These are phyloP conservation scores for Kingdonia uniflora DNA, from an alignment of 164 flowering plant species.

Conservation along the genomic window DNA sequence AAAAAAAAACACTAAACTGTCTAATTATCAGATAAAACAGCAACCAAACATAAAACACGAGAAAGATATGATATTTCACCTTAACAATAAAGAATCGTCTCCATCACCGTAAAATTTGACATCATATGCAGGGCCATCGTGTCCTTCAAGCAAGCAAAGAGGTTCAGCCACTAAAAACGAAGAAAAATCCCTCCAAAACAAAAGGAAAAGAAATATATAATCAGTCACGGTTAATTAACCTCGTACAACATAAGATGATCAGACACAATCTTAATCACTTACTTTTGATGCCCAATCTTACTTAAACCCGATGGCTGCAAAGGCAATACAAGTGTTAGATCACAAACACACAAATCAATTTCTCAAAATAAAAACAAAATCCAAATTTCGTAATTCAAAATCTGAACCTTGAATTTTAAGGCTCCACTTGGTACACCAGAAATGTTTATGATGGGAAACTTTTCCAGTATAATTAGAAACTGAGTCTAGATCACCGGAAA, in stretches of 20 bases:
- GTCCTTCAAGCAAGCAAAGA: conserved; percentile 44
- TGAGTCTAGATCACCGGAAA: no score
- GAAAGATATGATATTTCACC: conserved; percentile 9
- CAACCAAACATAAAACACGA: no score
- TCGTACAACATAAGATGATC: not conserved
- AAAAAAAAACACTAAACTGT: no score
- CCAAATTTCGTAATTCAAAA: not conserved
- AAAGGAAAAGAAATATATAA: not conserved
- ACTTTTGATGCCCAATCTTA: conserved; percentile 30
- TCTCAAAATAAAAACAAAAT: not conserved
- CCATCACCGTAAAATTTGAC: conserved; percentile 68
- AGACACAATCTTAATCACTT: conserved; percentile 14
- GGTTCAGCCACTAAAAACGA: conserved; percentile 54
- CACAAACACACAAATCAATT: not conserved
- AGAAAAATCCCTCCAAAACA: conserved; percentile 13
- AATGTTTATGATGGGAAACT: no score
- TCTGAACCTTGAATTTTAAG: not conserved
- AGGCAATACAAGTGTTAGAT: not conserved
- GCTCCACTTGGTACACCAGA: no score
- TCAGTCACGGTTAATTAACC: not conserved
- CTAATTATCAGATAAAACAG: no score
- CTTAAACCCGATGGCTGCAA: conserved; percentile 34
- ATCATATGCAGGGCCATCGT: conserved; percentile 92
- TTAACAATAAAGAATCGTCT: conserved; percentile 40
- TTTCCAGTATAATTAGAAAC: no score